These are phyloP conservation scores for Pythium plurisporium DNA, from an alignment of 352 stramenopile genomes.

Conservation along the genomic window DNA sequence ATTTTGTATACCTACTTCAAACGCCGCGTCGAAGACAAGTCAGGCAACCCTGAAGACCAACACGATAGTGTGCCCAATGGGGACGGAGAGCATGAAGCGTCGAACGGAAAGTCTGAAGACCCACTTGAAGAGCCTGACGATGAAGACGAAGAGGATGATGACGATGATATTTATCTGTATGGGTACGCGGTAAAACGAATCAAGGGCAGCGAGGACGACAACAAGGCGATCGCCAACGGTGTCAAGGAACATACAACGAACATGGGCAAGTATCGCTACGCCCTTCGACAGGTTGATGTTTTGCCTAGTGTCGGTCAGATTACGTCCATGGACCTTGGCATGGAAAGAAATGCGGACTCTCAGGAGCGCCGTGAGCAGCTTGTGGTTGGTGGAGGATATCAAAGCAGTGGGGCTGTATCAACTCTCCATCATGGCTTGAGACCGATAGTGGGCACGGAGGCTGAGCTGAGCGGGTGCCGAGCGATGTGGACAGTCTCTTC, in stretches of 20 bases:
- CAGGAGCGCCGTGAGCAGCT: conserved; percentile 77
- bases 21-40: conserved; percentile 14
- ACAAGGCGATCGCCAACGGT: conserved; percentile 8
- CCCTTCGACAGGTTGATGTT: conserved; percentile 58
- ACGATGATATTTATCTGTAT: conserved; percentile 61
- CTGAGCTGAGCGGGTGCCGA: conserved; percentile 73
- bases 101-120: conserved; percentile 23
- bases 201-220: conserved; percentile 16
- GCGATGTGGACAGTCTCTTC: conserved; percentile 86
- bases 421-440: conserved; percentile 76
- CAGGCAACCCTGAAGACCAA: conserved; percentile 23
- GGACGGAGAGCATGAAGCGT: conserved; percentile 15
- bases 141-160: conserved; percentile 70
- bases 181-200: conserved; percentile 29
- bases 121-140: conserved; percentile 51
- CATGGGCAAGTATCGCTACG: conserved; percentile 36
- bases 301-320: conserved; percentile 76
- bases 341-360: conserved; percentile 70
- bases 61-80: conserved; percentile 26
- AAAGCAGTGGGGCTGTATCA: conserved; percentile 60
- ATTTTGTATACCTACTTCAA: conserved; percentile 52
- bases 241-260: not conserved
- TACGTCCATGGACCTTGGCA: conserved; percentile 74
- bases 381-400: conserved; percentile 66
- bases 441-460: conserved; percentile 80